Conservation (phyloP, 2,329 filamentous ascomycete genomes). For the Fusarium vanettenii region DNA sequence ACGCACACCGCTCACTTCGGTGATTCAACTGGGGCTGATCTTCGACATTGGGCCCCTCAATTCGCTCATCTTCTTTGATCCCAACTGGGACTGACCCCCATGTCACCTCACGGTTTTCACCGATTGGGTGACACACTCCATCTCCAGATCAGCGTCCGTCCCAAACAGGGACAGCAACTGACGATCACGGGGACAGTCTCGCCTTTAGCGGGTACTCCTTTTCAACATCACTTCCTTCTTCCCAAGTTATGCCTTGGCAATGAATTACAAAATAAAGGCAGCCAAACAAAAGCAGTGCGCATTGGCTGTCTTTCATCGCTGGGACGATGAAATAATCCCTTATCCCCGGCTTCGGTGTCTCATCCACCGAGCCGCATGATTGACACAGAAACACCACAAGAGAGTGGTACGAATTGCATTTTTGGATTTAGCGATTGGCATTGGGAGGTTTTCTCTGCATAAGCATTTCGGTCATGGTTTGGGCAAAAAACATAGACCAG, state of each 20-base stretch:
- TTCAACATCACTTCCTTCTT: neutral
- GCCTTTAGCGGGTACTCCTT: neutral
- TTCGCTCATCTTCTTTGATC: conserved; percentile 6
- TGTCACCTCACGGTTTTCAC: conserved; percentile 12
- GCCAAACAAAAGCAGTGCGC: conserved; percentile 42
- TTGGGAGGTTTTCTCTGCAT: conserved; percentile 26
- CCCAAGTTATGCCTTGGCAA: conserved; percentile 9
- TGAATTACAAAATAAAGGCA: conserved; percentile 19
- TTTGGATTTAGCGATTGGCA: conserved; percentile 39
- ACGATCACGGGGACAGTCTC: conserved; percentile 26
- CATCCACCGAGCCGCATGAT: conserved; percentile 31
- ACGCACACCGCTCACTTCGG: conserved; percentile 6
- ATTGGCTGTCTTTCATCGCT: conserved; percentile 32
- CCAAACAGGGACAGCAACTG: conserved; percentile 25
- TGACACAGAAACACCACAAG: neutral
- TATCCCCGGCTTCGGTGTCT: conserved; percentile 22
- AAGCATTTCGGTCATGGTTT: conserved; percentile 26
- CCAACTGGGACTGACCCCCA: conserved; percentile 5
- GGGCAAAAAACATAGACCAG: conserved; percentile 28
- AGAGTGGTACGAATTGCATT: conserved; percentile 14
- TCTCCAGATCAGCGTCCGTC: conserved; percentile 23
- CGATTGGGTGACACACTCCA: conserved; percentile 19
- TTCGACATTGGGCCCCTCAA: conserved; percentile 10
- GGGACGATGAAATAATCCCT: conserved; percentile 8
- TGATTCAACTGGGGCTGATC: conserved; percentile 7